Conservation (phyloP, 225 moss, liverwort and hornwort species). For the Polytrichum formosum region DNA sequence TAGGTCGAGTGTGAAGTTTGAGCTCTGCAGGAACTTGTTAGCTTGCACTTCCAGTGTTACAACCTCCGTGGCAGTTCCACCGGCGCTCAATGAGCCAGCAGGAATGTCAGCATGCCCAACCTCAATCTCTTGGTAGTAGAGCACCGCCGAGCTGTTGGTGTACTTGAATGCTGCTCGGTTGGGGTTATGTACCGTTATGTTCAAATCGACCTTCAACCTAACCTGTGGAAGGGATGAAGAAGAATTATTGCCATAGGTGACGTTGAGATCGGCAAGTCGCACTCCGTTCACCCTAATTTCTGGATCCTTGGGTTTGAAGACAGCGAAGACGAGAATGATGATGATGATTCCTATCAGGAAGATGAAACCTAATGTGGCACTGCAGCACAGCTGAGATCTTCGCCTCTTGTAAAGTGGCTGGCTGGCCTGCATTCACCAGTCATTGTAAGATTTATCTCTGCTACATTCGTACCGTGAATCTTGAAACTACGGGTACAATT, state of each 20-base stretch:
- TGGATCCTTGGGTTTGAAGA: constrained; percentile 49
- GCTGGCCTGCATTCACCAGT: constrained; percentile 16
- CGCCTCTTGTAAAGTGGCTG: constrained; percentile 31
- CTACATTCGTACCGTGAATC: not conserved
- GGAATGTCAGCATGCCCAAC: constrained; percentile 46
- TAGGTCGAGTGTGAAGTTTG: constrained; percentile 36
- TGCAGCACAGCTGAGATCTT: constrained; percentile 24
- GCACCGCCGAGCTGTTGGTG: constrained; percentile 28
- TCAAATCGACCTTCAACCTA: constrained; percentile 27
- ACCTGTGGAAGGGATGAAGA: constrained; percentile 21
- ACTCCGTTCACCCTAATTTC: constrained; percentile 34
- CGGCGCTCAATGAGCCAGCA: constrained; percentile 22
- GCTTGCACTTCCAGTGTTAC: constrained; percentile 41
- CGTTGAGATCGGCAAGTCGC: constrained; percentile 37
- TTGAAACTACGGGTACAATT: not conserved
- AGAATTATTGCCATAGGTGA: constrained; percentile 13
- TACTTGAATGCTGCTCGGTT: constrained; percentile 38
- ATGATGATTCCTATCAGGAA: constrained; percentile 17
- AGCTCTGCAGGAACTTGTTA: constrained; percentile 38
- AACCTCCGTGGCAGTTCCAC: constrained; percentile 23
- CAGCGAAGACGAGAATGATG: constrained; percentile 33
- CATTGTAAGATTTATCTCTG: not conserved
- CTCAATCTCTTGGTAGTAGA: constrained; percentile 35
- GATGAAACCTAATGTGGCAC: constrained; percentile 1
- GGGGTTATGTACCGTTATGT: constrained; percentile 48